Percentiles rank a stretch among this genome's conserved stretches.
Conservation (phyloP, 2,329 filamentous ascomycete genomes). For the Alternaria sp. region DNA sequence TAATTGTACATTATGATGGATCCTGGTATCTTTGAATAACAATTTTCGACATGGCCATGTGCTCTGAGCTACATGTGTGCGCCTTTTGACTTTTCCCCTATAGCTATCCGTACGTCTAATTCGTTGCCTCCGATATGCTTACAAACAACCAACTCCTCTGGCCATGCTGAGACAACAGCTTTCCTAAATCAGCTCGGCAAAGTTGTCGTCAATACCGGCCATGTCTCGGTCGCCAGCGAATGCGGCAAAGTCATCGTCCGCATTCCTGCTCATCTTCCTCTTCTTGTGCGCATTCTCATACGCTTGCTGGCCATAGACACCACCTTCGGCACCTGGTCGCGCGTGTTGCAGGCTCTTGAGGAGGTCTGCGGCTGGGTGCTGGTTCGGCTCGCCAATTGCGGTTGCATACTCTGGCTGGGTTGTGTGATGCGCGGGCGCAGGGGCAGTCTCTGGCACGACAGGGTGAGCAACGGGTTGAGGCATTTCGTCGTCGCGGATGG, state of each 20-base stretch:
- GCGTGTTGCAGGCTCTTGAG: constrained; percentile 44
- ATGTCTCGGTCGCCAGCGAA: constrained; percentile 60
- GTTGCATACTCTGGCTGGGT: constrained; percentile 35
- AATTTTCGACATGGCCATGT: neutral
- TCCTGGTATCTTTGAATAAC: constrained; percentile 14
- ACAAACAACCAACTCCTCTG: neutral
- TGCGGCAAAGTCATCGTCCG: constrained; percentile 51
- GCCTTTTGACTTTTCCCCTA: neutral
- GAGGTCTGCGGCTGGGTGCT: constrained; percentile 39
- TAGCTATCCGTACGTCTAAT: neutral
- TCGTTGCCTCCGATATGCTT: neutral
- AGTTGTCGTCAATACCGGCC: constrained; percentile 68
- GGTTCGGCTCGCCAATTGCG: constrained; percentile 29
- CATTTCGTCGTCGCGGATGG: constrained; percentile 43
- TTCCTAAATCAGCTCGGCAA: constrained; percentile 61
- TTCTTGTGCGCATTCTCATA: constrained; percentile 45
- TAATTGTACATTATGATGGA: constrained; percentile 23
- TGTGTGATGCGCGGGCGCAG: constrained; percentile 30
- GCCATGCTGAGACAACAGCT: neutral
- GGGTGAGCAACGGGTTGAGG: constrained; percentile 36
- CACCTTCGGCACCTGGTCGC: constrained; percentile 31
- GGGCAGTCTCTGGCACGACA: constrained; percentile 35
- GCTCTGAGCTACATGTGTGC: neutral
- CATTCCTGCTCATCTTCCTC: constrained; percentile 48
- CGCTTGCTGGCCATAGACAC: constrained; percentile 34